Percentiles rank a stretch among this genome's conserved stretches.
These are phyloP conservation scores for Xenosphaeropsis pyriputrescens DNA, from an alignment of 2,329 filamentous ascomycete species.

Conservation along the genomic window DNA sequence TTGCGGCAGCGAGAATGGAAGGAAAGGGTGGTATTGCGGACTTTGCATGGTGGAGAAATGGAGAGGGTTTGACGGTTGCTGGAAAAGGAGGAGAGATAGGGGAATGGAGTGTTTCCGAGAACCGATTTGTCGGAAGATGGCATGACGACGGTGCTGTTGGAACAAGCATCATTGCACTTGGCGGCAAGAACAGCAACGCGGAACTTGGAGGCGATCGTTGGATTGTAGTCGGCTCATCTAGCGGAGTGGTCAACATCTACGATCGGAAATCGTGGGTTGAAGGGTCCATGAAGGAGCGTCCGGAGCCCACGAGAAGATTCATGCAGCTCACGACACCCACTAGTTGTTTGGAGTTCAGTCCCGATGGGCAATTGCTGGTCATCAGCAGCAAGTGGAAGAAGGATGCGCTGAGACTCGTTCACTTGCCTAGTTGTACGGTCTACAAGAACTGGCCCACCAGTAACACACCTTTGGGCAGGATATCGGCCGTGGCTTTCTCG, in stretches of 20 bases:
- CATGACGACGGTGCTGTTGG: constrained; percentile 79
- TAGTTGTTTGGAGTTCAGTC: constrained; percentile 66
- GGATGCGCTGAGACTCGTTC: constrained; percentile 75
- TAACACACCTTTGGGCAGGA: constrained; percentile 73
- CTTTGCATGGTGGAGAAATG: constrained; percentile 84
- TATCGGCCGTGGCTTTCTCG: constrained; percentile 60
- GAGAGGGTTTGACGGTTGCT: constrained; percentile 66
- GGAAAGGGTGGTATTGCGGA: constrained; percentile 74
- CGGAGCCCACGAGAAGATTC: constrained; percentile 57
- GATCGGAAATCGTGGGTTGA: constrained; percentile 42
- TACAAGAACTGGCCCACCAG: constrained; percentile 95
- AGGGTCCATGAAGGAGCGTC: constrained; percentile 31
- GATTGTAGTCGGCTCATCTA: constrained; percentile 76
- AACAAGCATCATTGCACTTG: constrained; percentile 69
- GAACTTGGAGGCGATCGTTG: constrained; percentile 68
- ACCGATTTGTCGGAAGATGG: constrained; percentile 69
- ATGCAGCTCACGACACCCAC: constrained; percentile 82
- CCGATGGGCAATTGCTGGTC: constrained; percentile 78
- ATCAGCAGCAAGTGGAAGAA: constrained; percentile 81
- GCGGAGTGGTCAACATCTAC: constrained; percentile 87
- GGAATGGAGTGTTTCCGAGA: constrained; percentile 63
- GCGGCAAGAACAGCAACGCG: constrained; percentile 44
- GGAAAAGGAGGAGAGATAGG: constrained; percentile 82
- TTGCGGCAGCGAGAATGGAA: constrained; percentile 68
- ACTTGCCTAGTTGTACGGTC: constrained; percentile 83